Evolutionary conservation across 1,139 yeast genomes (phyloP), one percentile per base, ranked within the genome.

Genomic region (Yamadazyma dushanensis): DNA sequence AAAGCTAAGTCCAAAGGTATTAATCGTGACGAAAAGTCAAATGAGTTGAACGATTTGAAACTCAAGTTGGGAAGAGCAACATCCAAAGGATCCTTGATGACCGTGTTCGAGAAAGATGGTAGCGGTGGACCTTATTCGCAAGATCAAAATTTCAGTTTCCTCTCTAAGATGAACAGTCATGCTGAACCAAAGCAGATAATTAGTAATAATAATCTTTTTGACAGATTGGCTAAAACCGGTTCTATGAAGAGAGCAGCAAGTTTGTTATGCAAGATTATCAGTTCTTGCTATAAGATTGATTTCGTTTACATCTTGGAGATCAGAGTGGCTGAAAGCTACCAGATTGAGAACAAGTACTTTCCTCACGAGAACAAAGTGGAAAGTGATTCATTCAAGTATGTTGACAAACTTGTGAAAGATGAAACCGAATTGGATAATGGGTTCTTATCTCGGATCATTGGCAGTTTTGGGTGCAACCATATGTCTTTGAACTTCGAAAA

Each of bases 21-120:
- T 18, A 28, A 37, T 18, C 31, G 49, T 23, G 46, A 47, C 28
- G 45, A 46, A 11, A 44, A 40, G 17, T 23, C 26, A 16, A 31
- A 34, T n/a, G 70, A 62, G 32, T 44, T 61, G 34, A 48, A 47
- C 11, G 62, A 57, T 31, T 53, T 64, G 31, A 50, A 56, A 8
- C 41, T 50, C 36, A 58, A 66, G 32, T 58, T 76, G 37, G 84
- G 83, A 0, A 62, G 84, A 53, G 82, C 84, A 3, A 78, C 84
- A 1, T 59, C 73, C 37, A 56, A 60, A 32, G 64, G 63, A 0
- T 39, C 54, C 5, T 51, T 61, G 18, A 59, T 59, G 47, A 61
- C 76, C 1, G 71, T 76, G 1, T 77, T 73, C 53, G 84, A 78
- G 45, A 71, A 70, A 44, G 83, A 78, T 54, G 83, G 83, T 0